Percentiles rank a stretch among this genome's conserved stretches.
Conservation (phyloP, 2,329 filamentous ascomycete genomes). For the Aureobasidium uvarum region DNA sequence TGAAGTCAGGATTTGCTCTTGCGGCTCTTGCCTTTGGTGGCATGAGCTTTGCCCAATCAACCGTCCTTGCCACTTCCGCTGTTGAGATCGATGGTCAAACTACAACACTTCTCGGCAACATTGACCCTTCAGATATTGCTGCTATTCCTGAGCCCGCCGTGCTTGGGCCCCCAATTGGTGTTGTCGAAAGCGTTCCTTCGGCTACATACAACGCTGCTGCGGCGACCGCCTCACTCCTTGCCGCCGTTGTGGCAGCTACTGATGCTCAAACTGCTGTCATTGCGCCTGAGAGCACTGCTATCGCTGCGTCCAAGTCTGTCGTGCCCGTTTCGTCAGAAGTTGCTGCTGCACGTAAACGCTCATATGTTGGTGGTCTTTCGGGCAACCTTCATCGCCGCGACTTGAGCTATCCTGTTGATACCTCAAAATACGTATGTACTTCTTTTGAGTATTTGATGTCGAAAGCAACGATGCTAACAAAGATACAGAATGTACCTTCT, state of each 20-base stretch:
- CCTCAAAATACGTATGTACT: slow-evolving; percentile 2
- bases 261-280: slow-evolving; percentile 20
- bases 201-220: slow-evolving; percentile 1
- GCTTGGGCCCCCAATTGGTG: slow-evolving; percentile 17
- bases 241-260: slow-evolving; percentile 8
- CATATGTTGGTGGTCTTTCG: slow-evolving; percentile 8
- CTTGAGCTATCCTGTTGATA: slow-evolving; percentile 21
- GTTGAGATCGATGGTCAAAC: slow-evolving; percentile 2
- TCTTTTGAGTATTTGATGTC: neutral
- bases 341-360: slow-evolving; percentile 5
- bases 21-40: slow-evolving; percentile 25
- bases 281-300: neutral
- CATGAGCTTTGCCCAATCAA: slow-evolving; percentile 16
- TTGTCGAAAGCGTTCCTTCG: neutral
- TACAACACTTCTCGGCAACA: slow-evolving; percentile 19
- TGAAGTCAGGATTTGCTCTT: slow-evolving; percentile 19
- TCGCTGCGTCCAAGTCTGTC: neutral
- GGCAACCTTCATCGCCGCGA: slow-evolving; percentile 7
- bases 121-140: slow-evolving; percentile 24
- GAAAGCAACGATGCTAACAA: neutral
- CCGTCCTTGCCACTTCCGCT: neutral
- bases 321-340: neutral
- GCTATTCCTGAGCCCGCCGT: neutral
- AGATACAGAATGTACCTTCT: slow-evolving; percentile 1
- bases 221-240: slow-evolving; percentile 8